Conservation (phyloP, 208 protist species). For the Blechomonas ayalai region DNA sequence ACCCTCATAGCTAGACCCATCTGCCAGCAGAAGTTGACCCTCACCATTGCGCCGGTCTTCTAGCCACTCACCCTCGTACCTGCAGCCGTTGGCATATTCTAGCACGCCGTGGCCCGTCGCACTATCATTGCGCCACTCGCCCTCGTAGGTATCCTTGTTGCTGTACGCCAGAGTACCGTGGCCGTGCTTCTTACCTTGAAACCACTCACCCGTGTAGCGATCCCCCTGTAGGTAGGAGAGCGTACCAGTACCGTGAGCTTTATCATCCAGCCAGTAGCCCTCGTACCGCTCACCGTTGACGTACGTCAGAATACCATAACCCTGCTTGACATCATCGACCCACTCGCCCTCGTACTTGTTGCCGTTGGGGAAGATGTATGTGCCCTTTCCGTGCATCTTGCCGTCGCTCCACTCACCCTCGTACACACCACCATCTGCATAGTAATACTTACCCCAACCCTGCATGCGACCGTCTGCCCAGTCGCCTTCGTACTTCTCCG, state of each 20-base stretch:
- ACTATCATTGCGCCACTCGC: conserved; percentile 83
- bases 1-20: conserved; percentile 87
- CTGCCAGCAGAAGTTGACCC: conserved; percentile 68
- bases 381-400: conserved; percentile 90
- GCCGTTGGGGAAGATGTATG: conserved; percentile 91
- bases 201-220: conserved; percentile 89
- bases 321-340: conserved; percentile 90
- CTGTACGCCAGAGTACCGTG: conserved; percentile 84
- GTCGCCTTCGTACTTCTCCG: conserved; percentile 92
- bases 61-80: conserved; percentile 87
- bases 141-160: conserved; percentile 90
- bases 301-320: conserved; percentile 86
- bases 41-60: conserved; percentile 78
- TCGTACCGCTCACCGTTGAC: conserved; percentile 86
- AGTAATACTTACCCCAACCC: conserved; percentile 92
- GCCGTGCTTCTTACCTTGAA: conserved; percentile 86
- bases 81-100: conserved; percentile 86
- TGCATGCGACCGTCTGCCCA: conserved; percentile 93
- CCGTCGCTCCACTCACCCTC: conserved; percentile 90
- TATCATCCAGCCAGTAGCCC: conserved; percentile 87
- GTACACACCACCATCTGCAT: conserved; percentile 90
- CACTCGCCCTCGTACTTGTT: conserved; percentile 95
- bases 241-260: conserved; percentile 85
- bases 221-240: conserved; percentile 89
- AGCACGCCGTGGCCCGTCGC: conserved; percentile 79